Conservation (phyloP, 768 basidiomycete species). For the Lyophyllum atratum region DNA sequence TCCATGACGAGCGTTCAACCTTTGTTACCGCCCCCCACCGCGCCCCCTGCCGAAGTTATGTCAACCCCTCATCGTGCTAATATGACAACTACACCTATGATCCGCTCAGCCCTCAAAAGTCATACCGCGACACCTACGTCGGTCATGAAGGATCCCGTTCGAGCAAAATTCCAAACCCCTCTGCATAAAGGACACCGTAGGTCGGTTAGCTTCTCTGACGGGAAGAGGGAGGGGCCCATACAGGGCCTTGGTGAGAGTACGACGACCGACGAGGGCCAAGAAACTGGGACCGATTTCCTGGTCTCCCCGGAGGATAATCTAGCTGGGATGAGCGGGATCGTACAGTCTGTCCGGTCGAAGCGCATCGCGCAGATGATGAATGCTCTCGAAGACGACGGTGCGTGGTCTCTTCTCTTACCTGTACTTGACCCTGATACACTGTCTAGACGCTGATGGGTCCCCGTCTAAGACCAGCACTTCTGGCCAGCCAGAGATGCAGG, state of each 20-base stretch:
- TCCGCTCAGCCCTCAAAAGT: conserved; percentile 48
- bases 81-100: conserved; percentile 33
- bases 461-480: conserved; percentile 52
- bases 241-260: conserved; percentile 47
- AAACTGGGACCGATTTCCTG: conserved; percentile 19
- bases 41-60: not conserved
- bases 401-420: conserved; percentile 20
- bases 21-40: not conserved
- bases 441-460: conserved; percentile 45
- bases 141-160: conserved; percentile 54
- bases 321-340: conserved; percentile 32
- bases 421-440: not conserved
- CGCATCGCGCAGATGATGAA: conserved; percentile 82
- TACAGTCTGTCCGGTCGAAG: conserved; percentile 71
- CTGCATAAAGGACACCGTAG: conserved; percentile 59
- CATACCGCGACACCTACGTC: conserved; percentile 56
- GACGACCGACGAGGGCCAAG: conserved; percentile 35
- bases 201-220: conserved; percentile 97
- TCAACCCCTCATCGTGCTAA: conserved; percentile 29
- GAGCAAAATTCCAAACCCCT: conserved; percentile 57
- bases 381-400: conserved; percentile 70
- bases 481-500: conserved; percentile 50
- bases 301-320: conserved; percentile 1
- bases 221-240: conserved; percentile 88
- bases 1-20: conserved; percentile 11